A percentile compares a stretch with the other conserved stretches of the same genome.
phyloP scores from a whole-genome alignment of 2,329 filamentous ascomycete genomes.

The Chalara sp. region DNA sequence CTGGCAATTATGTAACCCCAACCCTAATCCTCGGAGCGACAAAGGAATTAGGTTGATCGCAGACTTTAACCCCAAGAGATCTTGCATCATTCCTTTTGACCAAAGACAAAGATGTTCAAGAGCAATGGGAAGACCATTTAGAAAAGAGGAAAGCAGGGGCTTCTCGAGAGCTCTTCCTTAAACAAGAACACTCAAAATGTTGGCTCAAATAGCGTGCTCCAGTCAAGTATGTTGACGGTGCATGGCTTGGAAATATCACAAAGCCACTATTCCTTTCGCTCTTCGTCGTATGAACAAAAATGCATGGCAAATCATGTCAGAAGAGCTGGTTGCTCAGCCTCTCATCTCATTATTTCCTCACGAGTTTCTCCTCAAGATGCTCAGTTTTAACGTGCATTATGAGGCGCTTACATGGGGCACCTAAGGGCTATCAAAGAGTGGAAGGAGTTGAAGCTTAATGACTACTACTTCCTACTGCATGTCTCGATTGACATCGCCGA shows the following conservation, averaged over 20 bases:
- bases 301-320: constrained; percentile 42
- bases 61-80: too few relatives aligned
- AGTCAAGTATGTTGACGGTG: constrained; percentile 41
- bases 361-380: constrained; percentile 42
- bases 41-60: too few relatives aligned
- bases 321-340: constrained; percentile 42
- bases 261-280: constrained; percentile 35
- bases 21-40: too few relatives aligned
- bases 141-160: too few relatives aligned
- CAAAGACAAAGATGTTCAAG: too few relatives aligned
- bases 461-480: constrained; percentile 44
- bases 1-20: too few relatives aligned
- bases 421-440: constrained; percentile 37
- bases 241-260: constrained; percentile 41
- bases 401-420: constrained; percentile 35
- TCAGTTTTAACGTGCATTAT: constrained; percentile 45
- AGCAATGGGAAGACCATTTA: too few relatives aligned
- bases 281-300: constrained; percentile 33
- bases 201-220: constrained; percentile 36
- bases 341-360: constrained; percentile 40
- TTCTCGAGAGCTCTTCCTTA: too few relatives aligned
- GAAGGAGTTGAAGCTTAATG: constrained; percentile 34
- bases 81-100: too few relatives aligned
- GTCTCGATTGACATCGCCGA: constrained; percentile 43
- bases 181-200: constrained; percentile 17